Evolutionary conservation across 768 basidiomycete species (phyloP), one percentile per base, ranked within the genome.

Genomic region (Neoboletus subvelutipes): DNA sequence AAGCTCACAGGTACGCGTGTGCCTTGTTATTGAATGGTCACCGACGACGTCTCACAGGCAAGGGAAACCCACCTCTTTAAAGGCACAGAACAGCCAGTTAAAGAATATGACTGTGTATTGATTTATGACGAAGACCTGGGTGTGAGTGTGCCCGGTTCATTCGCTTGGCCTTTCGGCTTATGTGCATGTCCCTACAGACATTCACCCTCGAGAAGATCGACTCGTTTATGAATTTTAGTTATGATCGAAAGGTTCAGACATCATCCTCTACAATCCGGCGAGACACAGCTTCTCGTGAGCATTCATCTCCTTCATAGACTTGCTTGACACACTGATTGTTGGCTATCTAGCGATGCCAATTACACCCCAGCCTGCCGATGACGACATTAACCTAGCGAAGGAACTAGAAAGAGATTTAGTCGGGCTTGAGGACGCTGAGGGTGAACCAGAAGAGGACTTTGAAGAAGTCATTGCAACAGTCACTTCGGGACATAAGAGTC

Each of bases 161-260:
- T 42, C 49, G 36, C 20, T 15, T 36, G 55, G 50, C 48, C 24
- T 36, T 39, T 41, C 22, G 15, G 36, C 17, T 54, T 36, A 70
- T 59, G 11, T 62, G n/a, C 28, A 56, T 40, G 33, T 41, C n/a
- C 37, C 59, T 54, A 11, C 63, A 91, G 88, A 80, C 78, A 51
- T 88, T 84, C 63, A 87, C 84, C 11, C 74, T 91, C 20, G 90
- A 92, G 75, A 90, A 89, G 67, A 70, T 92, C 4, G 90, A 91
- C 52, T 84, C 87, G 4, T 79, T 75, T 55, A 74, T 89, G 31
- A 74, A 64, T n/a, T 74, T 90, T 8, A 78, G 70, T 24, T 82
- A 80, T 62, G 81, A 83, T 47, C 74, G 78, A 43, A 83, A 80
- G 63, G 63, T 67, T 52, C 59, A 69, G 63, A 24, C 72, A 57